These are phyloP conservation scores for Axilococcus clingmanii DNA, from an alignment of 139 green algal species.

Conservation along the genomic window DNA sequence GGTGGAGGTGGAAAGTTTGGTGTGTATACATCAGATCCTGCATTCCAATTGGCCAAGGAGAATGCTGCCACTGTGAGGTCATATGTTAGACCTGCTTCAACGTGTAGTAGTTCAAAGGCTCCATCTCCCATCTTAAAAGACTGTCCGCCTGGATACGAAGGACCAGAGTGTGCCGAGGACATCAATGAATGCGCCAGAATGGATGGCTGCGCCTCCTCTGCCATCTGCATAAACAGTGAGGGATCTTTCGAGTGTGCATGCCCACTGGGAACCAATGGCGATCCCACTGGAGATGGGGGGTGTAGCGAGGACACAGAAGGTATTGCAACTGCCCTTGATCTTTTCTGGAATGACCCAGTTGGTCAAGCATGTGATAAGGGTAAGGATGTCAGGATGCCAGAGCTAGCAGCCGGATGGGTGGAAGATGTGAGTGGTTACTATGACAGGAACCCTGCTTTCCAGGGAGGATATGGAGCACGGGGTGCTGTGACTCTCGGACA, in stretches of 20 bases:
- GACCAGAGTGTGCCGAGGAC: conserved; percentile 30
- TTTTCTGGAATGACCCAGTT: conserved; percentile 15
- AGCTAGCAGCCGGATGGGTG: conserved; percentile 27
- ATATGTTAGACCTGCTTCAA: too few relatives aligned
- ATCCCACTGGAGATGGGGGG: conserved; percentile 6
- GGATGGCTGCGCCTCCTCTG: conserved; percentile 25
- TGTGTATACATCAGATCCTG: conserved; percentile 12
- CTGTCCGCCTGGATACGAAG: too few relatives aligned
- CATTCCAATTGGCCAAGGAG: conserved; percentile 8
- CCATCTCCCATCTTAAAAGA: too few relatives aligned
- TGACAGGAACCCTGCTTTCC: conserved; percentile 4
- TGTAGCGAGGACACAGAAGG: conserved; percentile 6
- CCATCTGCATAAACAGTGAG: conserved; percentile 38
- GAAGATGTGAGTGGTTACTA: conserved; percentile 36
- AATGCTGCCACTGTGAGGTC: too few relatives aligned
- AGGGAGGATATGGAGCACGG: conserved; percentile 16
- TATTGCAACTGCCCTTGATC: neutral
- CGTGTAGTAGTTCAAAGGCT: too few relatives aligned
- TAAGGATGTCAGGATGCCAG: conserved; percentile 26
- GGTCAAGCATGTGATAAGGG: conserved; percentile 32
- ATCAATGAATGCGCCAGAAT: conserved; percentile 56
- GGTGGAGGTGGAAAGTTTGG: conserved; percentile 34
- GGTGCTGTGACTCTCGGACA: conserved; percentile 18
- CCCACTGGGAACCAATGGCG: conserved; percentile 28
- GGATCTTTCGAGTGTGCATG: conserved; percentile 37